Base-by-base conservation (phyloP, 805 yeast genomes). In the Yueomyces sinensis region DNA sequence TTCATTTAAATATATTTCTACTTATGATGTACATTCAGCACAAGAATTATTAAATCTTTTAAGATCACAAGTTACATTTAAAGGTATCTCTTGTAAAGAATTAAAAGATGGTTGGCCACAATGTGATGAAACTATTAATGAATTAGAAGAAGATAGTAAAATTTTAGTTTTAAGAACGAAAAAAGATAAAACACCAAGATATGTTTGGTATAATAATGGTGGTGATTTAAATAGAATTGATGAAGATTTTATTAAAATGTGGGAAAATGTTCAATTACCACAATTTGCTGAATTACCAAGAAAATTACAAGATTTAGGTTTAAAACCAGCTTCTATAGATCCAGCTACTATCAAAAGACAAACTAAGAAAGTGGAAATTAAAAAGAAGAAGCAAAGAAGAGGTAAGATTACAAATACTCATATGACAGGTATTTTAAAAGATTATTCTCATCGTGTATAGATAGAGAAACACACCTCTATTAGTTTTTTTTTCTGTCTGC, bases 311-410 rank as follows among this genome's bases (percentile, higher is more conserved):
- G 82, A 76, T 39, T 76, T 82, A 39, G 89, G 95, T n/a, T 69
- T 91, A 56, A 91, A 86, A 56, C 98, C 98, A 9, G 89, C 97
- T 0, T 81, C 91, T 50, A 91, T 86, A n/a, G 98, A 91, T 54
- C 97, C 98, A n/a, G 82, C 86, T 29, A 72, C 82, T n/a, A 61
- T 86, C 39, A 82, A 78, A 58, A 79, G 76, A 52, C 72, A 70
- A 37, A 58, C 65, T 14, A 59, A 66, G 1, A 63, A 61, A 23
- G 71, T 67, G 34, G 77, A 74, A 43, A 74, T 80, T 56, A 89
- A 86, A 61, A 86, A 80, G 55, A 84, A 84, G 71, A 87, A 82
- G 59, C 82, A 93, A 33, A 75, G 97, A 59, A 72, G 86, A 52
- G 93, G 95, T 31, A 91, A 86, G 65, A 74, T 91, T 49, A 91